phyloP scores from a whole-genome alignment of 2,329 filamentous ascomycete genomes.

The Zymoseptoria pseudotritici region DNA sequence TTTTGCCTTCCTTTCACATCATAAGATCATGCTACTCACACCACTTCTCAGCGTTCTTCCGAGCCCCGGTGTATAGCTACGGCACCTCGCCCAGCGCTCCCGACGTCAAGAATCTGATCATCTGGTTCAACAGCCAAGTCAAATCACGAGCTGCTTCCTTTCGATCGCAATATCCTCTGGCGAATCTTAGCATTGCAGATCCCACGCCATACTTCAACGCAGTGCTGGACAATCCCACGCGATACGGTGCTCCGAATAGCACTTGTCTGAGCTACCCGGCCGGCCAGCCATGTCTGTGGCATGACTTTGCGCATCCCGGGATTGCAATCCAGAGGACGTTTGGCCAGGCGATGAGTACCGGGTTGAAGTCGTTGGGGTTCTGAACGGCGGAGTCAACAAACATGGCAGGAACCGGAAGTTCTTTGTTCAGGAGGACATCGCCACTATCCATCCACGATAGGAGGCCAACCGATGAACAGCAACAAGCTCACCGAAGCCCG shows the following conservation, averaged over 20 bases:
- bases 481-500: too few species aligned
- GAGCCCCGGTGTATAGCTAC: background rate
- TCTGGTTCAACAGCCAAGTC: slow-evolving; percentile 1
- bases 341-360: slow-evolving; percentile 10
- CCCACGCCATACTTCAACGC: slow-evolving; percentile 1
- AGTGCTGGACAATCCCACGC: slow-evolving; percentile 1
- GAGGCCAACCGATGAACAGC: too few species aligned
- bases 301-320: slow-evolving; percentile 8
- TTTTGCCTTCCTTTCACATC: background rate
- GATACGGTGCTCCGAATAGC: slow-evolving; percentile 9
- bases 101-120: background rate
- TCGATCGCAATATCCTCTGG: background rate
- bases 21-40: background rate
- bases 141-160: background rate
- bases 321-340: slow-evolving; percentile 4
- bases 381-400: too few species aligned
- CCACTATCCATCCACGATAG: too few species aligned
- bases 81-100: background rate
- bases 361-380: background rate
- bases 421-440: too few species aligned
- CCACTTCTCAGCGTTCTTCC: background rate
- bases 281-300: slow-evolving; percentile 10
- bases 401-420: too few species aligned
- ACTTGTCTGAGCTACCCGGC: slow-evolving; percentile 5
- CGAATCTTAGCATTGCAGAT: background rate